Evolutionary conservation across 1,284 basidiomycete genomes (phyloP).

Genomic region (Heliocybe sulcata): DNA sequence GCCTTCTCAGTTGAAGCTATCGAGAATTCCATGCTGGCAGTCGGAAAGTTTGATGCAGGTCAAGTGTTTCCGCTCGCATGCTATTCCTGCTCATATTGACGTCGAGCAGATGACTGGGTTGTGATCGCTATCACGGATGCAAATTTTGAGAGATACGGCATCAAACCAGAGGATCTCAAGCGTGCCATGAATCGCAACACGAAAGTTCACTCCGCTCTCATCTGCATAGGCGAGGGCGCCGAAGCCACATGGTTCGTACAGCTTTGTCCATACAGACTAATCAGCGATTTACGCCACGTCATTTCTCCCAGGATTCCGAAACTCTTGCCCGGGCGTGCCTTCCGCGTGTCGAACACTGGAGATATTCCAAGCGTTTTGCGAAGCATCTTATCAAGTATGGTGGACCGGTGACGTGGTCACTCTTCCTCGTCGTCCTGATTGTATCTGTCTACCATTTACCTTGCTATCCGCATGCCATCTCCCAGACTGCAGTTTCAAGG

Average conservation of each 20-base stretch:
- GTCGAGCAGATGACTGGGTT: constrained; percentile 51
- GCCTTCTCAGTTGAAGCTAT: constrained; percentile 48
- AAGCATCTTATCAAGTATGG: constrained; percentile 30
- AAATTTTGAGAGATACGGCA: constrained; percentile 56
- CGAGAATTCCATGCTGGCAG: constrained; percentile 49
- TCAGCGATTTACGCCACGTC: neutral
- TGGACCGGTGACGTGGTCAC: constrained; percentile 15
- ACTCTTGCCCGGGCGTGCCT: constrained; percentile 32
- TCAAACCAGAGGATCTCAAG: constrained; percentile 51
- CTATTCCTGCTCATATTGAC: neutral
- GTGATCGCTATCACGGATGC: constrained; percentile 65
- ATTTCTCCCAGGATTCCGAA: constrained; percentile 42
- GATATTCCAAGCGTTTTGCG: constrained; percentile 32
- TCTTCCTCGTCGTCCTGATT: too few species aligned
- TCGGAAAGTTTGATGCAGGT: constrained; percentile 55
- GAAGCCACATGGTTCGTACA: constrained; percentile 45
- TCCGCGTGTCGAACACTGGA: constrained; percentile 28
- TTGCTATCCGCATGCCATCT: too few species aligned
- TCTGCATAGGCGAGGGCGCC: constrained; percentile 65
- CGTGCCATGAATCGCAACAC: constrained; percentile 51
- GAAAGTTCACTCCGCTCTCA: constrained; percentile 57
- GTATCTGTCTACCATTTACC: too few species aligned
- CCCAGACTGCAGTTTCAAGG: too few species aligned
- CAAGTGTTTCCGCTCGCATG: neutral
- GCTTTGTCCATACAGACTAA: neutral